Base-by-base conservation (phyloP, 2,329 filamentous ascomycete species). In the Cladosporium sp. region DNA sequence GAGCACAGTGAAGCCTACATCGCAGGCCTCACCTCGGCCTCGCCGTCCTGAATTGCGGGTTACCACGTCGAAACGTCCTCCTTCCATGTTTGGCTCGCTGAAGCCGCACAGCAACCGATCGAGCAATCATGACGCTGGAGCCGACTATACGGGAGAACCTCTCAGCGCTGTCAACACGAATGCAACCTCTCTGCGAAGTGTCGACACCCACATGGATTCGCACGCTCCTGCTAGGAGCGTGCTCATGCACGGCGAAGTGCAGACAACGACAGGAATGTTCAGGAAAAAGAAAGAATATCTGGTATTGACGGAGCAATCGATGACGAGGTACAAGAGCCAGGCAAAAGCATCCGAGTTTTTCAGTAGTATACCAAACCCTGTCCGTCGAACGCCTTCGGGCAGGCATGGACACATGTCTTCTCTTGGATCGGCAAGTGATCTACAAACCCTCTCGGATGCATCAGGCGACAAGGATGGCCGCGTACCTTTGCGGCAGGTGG, bases 271-370 rank as follows among this genome's bases (percentile, higher is more conserved):
- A 57, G 82, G 83, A 59, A 83, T 89, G 78, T 87, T 89, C 72
- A 78, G 86, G 68, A 88, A 88, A 74, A 88, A 86, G 74, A 86
- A 81, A 71, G 86, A 89, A 69, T 90, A 87, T 65, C 74, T 90
- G 56, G 87, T 89, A 13, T 75, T 90, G 62, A 90, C 86, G 6
- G 86, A 89, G 62, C 82, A 80, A 5, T 84, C 89, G 69, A 73
- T 90, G 56, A 73, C 89, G 56, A 80, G 86, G 12, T 89, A 87
- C 75, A 88, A 89, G 70, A 87, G 76, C 65, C 84, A 88, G 63
- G 74, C 77, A 44, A 86, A 86, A 68, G 87, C 87, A 12, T 77
- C 80, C 25, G 86, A 89, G 58, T 75, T 78, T 37, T 89, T 89
- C 64, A 78, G 80, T 45, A 62, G 63, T 58, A 76, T 68, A 70